Conservation (phyloP, 257 asterid genomes). For the Nicotiana otophora region DNA sequence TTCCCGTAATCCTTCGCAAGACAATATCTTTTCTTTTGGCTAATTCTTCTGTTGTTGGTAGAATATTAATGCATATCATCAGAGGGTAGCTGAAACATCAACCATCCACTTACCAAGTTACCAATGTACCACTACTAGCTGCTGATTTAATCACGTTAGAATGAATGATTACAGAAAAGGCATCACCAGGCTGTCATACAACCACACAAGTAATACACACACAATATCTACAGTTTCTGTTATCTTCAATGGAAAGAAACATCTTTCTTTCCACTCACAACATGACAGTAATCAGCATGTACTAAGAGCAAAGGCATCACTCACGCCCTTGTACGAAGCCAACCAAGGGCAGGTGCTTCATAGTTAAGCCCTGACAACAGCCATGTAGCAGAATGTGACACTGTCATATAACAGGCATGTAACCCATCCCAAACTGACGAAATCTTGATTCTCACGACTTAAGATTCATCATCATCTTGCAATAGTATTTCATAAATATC, state of each 20-base stretch:
- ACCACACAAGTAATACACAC: neutral
- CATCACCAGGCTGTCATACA: neutral
- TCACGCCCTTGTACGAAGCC: neutral
- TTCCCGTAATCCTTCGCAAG: neutral
- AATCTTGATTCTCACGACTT: neutral
- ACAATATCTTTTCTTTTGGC: neutral
- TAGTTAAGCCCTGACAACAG: neutral
- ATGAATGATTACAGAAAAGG: neutral
- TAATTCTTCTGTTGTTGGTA: neutral
- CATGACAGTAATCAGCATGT: neutral
- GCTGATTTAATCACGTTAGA: neutral
- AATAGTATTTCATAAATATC: conserved; percentile 86
- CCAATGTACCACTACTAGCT: neutral
- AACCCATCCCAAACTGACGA: neutral
- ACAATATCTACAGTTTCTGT: neutral
- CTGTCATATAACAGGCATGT: neutral
- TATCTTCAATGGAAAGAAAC: neutral
- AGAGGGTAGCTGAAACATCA: neutral
- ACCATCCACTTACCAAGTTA: neutral
- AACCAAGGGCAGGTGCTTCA: neutral
- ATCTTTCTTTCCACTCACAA: neutral
- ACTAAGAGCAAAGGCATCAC: neutral
- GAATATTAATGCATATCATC: neutral
- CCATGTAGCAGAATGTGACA: neutral
- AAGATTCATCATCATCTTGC: conserved; percentile 69